These are phyloP conservation scores for Mariannaea elegans DNA, from an alignment of 2,329 filamentous ascomycete species.

Conservation along the genomic window DNA sequence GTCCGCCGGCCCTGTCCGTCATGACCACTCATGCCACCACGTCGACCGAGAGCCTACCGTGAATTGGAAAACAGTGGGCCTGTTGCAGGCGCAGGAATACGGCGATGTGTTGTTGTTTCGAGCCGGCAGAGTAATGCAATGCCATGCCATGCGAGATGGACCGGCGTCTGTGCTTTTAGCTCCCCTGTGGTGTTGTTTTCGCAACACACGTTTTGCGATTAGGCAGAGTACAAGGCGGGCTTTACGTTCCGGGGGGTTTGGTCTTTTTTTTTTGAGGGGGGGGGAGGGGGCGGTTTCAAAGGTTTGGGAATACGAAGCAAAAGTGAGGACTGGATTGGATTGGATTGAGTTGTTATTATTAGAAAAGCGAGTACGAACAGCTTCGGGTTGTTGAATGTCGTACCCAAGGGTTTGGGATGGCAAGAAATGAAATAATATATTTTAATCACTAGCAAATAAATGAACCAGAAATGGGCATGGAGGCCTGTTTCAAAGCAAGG, in stretches of 20 bases:
- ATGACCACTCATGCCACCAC: conserved; percentile 31
- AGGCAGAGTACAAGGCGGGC: no score
- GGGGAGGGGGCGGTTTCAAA: no score
- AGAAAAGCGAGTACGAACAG: neutral
- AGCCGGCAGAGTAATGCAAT: no score
- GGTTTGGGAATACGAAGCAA: neutral
- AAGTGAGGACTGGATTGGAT: neutral
- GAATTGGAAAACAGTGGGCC: neutral
- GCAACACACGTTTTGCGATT: no score
- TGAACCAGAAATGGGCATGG: no score
- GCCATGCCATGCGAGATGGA: no score
- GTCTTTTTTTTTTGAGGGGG: no score
- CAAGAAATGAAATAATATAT: neutral
- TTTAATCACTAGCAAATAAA: neutral
- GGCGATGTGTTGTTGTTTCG: no score
- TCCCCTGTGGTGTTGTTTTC: no score
- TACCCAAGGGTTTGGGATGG: neutral
- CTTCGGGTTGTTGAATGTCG: neutral
- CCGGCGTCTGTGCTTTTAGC: no score
- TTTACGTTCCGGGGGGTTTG: no score
- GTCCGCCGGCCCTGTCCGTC: conserved; percentile 33
- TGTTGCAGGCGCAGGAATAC: neutral
- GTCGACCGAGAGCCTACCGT: conserved; percentile 38
- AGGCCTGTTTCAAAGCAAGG: no score
- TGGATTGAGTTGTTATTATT: neutral